phyloP scores from a whole-genome alignment of 1,139 yeast genomes.

The Trichomonascaceae sp. region DNA sequence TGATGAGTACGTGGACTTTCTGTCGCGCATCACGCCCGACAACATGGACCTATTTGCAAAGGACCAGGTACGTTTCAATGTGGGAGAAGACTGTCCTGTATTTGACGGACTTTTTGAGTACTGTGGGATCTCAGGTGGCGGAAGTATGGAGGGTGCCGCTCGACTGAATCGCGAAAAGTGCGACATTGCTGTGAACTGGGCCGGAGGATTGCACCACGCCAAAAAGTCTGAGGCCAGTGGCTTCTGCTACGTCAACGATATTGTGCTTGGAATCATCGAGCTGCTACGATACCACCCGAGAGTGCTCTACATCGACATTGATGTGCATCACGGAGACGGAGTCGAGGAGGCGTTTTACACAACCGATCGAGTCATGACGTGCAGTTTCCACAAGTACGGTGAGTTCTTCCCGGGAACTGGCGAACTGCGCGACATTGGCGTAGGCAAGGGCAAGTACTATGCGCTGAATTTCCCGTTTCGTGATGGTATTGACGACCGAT shows the following conservation, averaged over 20 bases:
- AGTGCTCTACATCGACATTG: slow-evolving; percentile 91
- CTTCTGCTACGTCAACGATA: slow-evolving; percentile 84
- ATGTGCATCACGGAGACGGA: slow-evolving; percentile 97
- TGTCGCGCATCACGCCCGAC: slow-evolving; percentile 89
- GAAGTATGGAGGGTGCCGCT: slow-evolving; percentile 95
- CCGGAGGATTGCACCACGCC: slow-evolving; percentile 96
- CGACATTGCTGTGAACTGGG: slow-evolving; percentile 92
- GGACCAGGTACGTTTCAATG: slow-evolving; percentile 89
- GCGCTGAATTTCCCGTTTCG: slow-evolving; percentile 81
- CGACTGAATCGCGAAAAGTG: slow-evolving; percentile 84
- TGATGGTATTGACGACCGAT: slow-evolving; percentile 86
- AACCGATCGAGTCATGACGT: slow-evolving; percentile 94
- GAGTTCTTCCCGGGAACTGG: slow-evolving; percentile 97
- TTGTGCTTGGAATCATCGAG: slow-evolving; percentile 83
- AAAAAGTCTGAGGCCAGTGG: slow-evolving; percentile 94
- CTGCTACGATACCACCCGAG: slow-evolving; percentile 83
- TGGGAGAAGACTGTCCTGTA: slow-evolving; percentile 95
- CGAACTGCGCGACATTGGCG: slow-evolving; percentile 75
- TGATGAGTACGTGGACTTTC: slow-evolving; percentile 89
- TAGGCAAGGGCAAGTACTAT: slow-evolving; percentile 79
- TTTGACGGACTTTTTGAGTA: slow-evolving; percentile 94
- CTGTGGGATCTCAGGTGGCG: slow-evolving; percentile 91
- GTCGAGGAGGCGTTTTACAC: slow-evolving; percentile 97
- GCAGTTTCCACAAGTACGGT: slow-evolving; percentile 93
- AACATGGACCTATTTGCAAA: slow-evolving; percentile 82